These are phyloP conservation scores for Malus hybrid DNA, from an alignment of 331 rosid species.

Conservation along the genomic window DNA sequence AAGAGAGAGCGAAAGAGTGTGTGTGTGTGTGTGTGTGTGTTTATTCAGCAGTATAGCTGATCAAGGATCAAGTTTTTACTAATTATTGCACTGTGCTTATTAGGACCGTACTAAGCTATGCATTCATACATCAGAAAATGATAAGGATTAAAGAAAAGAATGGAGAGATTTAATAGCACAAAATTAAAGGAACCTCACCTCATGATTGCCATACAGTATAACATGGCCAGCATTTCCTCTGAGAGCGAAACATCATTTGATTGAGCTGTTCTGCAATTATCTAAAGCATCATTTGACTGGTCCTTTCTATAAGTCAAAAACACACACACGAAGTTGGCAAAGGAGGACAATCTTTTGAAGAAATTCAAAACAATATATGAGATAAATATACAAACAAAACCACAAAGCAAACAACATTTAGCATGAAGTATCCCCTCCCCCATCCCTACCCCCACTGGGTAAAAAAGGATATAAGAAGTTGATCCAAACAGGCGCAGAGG, in stretches of 20 bases:
- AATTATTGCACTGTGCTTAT: background rate
- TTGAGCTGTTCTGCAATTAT: constrained; percentile 23
- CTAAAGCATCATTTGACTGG: constrained; percentile 1
- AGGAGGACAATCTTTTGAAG: constrained; percentile 4
- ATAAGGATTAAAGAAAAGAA: background rate
- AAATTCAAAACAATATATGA: background rate
- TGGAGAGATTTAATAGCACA: background rate
- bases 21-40: too few species aligned
- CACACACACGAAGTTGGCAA: background rate
- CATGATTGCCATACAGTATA: constrained; percentile 72
- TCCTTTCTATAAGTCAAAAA: constrained; percentile 16
- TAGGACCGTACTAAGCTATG: background rate
- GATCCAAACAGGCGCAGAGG: background rate
- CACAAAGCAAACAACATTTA: constrained; percentile 50
- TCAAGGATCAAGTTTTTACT: background rate
- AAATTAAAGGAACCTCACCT: constrained; percentile 35
- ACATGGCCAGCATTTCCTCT: constrained; percentile 64
- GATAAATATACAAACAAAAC: constrained; percentile 28
- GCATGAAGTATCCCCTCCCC: background rate
- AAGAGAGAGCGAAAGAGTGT: too few species aligned
- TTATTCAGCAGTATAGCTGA: background rate
- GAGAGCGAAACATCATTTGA: constrained; percentile 36
- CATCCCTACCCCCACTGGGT: background rate
- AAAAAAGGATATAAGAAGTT: background rate
- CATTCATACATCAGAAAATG: background rate